Evolutionary conservation across 1,284 basidiomycete species (phyloP).

Genomic region (Leccinum solheimii): DNA sequence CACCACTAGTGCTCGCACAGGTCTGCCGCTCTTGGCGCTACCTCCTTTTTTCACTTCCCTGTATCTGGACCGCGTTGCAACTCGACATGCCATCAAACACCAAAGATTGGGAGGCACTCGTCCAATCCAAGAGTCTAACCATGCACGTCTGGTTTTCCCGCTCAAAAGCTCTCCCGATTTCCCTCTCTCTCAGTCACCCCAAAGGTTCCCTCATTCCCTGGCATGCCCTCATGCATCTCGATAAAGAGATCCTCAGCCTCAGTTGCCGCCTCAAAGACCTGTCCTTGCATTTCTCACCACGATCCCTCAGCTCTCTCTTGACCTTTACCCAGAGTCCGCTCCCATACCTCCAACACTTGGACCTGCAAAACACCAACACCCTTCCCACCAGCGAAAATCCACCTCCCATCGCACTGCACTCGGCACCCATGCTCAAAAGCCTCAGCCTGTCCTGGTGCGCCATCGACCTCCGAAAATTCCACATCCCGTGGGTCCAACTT

Average conservation of each 20-base stretch:
- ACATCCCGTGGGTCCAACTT: slow-evolving; percentile 33
- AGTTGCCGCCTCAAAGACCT: slow-evolving; percentile 23
- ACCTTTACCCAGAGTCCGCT: slow-evolving; percentile 33
- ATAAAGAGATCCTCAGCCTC: slow-evolving; percentile 33
- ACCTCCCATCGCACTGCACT: slow-evolving; percentile 27
- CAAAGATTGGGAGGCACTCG: slow-evolving; percentile 29
- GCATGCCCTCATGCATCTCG: slow-evolving; percentile 33
- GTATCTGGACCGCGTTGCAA: slow-evolving; percentile 26
- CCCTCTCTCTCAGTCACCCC: slow-evolving; percentile 26
- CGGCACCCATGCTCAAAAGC: slow-evolving; percentile 31
- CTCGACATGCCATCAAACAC: slow-evolving; percentile 25
- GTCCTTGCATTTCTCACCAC: slow-evolving; percentile 26
- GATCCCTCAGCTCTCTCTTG: slow-evolving; percentile 29
- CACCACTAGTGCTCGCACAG: slow-evolving; percentile 30
- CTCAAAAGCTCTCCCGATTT: slow-evolving; percentile 32
- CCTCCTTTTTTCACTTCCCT: slow-evolving; percentile 32
- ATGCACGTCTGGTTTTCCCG: slow-evolving; percentile 35
- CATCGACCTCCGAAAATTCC: slow-evolving; percentile 31
- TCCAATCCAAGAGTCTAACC: slow-evolving; percentile 26
- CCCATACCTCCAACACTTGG: slow-evolving; percentile 28
- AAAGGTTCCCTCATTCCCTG: slow-evolving; percentile 27
- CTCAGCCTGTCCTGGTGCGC: slow-evolving; percentile 32
- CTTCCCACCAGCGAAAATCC: slow-evolving; percentile 30
- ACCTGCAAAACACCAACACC: slow-evolving; percentile 29
- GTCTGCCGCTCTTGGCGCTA: slow-evolving; percentile 33